Evolutionary conservation across 1,139 yeast genomes (phyloP), one percentile per base, ranked within the genome.

Genomic region (Suhomyces bribrorum): DNA sequence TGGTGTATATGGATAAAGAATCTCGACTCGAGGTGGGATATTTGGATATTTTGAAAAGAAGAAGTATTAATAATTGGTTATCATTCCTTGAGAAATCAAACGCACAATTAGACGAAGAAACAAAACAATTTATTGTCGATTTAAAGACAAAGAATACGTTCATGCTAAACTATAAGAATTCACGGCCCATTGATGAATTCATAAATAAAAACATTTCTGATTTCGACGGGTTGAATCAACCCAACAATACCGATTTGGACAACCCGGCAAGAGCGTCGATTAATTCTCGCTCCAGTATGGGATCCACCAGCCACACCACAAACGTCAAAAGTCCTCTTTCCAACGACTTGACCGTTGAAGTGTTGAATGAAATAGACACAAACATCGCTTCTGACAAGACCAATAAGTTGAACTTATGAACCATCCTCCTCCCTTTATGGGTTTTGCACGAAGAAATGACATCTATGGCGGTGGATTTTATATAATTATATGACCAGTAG

Each of bases 1-100:
- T 89, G 46, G 78, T 79, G 12, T 88, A 71, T 56, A 66, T 75
- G 44, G 86, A 84, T 45, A 69, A 69, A 40, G 56, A 46, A 13
- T 53, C 69, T 5, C 63, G 66, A 18, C 64, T 67, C 34, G 83
- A 75, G 43, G 71, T 79, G 27, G 73, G 80, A 5, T 87, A 88
- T 59, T 66, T 87, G 45, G 83, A 79, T 37, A 86, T 83, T 3
- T 70, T 87, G 40, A 76, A 60, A 44, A 49, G 56, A 34, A 52
- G 72, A 34, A 48, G 60, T 31, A 49, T 62, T 15, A 48, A 59
- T 18, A 56, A 55, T 31, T 69, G 77, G 77, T 46, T 69, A 11
- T 41, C 50, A 3, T 45, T 57, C 2, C 47, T 68, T 11, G 56
- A 60, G 20, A 47, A 49, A 24, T 45, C 36, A 9, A 23, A 50